A percentile compares a stretch with the other conserved stretches of the same genome.
Conservation (phyloP, 2,329 filamentous ascomycete genomes). For the Sarocladium kiliense region DNA sequence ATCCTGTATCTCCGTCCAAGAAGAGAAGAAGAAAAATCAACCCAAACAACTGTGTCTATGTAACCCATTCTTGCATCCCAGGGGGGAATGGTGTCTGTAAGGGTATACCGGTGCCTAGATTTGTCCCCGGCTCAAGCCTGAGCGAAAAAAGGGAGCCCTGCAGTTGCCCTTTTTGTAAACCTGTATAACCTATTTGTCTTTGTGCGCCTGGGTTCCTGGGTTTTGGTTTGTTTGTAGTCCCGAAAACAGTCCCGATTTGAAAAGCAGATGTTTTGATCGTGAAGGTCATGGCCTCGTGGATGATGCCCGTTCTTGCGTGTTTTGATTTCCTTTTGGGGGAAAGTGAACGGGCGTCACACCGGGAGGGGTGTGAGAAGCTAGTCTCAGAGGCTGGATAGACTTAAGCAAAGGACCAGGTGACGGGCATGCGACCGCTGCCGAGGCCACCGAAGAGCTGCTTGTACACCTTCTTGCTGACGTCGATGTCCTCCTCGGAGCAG, state of each 20-base stretch:
- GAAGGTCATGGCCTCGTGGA: slow-evolving; percentile 1
- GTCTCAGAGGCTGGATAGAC: neutral
- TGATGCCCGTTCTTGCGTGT: neutral
- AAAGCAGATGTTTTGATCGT: neutral
- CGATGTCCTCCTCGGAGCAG: slow-evolving; percentile 52
- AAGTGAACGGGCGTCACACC: neutral
- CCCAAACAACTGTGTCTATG: neutral
- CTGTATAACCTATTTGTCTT: neutral
- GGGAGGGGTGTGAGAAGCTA: neutral
- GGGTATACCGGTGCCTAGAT: no score
- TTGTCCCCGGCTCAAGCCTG: slow-evolving; percentile 4
- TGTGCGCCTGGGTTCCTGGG: neutral
- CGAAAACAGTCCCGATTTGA: neutral
- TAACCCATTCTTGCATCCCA: neutral
- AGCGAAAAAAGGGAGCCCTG: neutral
- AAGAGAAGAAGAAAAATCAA: neutral
- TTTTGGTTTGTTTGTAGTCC: neutral
- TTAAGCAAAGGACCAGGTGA: slow-evolving; percentile 41
- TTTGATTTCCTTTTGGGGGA: neutral
- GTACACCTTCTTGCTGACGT: slow-evolving; percentile 55
- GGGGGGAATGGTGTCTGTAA: neutral
- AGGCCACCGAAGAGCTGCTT: slow-evolving; percentile 42
- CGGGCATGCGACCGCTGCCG: slow-evolving; percentile 34
- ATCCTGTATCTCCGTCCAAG: slow-evolving; percentile 4
- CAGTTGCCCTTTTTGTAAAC: neutral